Evolutionary conservation across 2,329 filamentous ascomycete species (phyloP), one percentile per base, ranked within the genome.

Genomic region (Diplodia sapinea): DNA sequence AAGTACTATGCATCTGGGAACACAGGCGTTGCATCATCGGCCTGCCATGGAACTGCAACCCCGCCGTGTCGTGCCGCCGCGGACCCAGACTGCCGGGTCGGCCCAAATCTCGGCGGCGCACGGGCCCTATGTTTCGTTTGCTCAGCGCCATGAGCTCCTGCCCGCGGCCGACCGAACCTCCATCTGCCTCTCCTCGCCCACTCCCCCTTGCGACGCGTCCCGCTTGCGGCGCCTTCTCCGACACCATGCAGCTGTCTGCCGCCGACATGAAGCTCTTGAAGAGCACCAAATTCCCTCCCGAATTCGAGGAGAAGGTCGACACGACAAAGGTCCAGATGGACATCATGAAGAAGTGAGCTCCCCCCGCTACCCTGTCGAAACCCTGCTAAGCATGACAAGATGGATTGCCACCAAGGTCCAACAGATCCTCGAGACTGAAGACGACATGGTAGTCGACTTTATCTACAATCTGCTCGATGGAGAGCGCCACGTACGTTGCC

Each of bases 301-400:
- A 97, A 76, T 99, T 98, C 82, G 94, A 87, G 77, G 89, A 92
- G 78, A 97, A 97, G 83, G 95, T 99, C 71, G 94, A 99, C 83
- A 97, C 96, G 88, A 88, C 89, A 73, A 98, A 98, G 83, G 93
- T 99, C 79, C 97, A 99, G 77, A 85, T 97, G 62, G 93, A 96
- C 79, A 92, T 99, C 67, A 96, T 99, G 89, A 97, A 97, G 86
- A 96, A 95, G 92, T 96, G 77, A 76, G 89, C 81, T 69, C 64
- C n/a, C 20, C 23, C 31, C 26, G 8, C 20, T 33, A 15, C 5
- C 13, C 65, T 64, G 54, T 31, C 47, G 51, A 43, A 20, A 47
- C 52, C 61, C 55, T 56, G 40, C 38, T 51, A 62, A 33, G 7
- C 2, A 9, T 15, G 50, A n/a, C 61, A 72, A 97, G 93, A 84